A percentile compares a stretch with the other conserved stretches of the same genome.
Evolutionary conservation across 768 basidiomycete genomes (phyloP).

Genomic region (Russula foetens): DNA sequence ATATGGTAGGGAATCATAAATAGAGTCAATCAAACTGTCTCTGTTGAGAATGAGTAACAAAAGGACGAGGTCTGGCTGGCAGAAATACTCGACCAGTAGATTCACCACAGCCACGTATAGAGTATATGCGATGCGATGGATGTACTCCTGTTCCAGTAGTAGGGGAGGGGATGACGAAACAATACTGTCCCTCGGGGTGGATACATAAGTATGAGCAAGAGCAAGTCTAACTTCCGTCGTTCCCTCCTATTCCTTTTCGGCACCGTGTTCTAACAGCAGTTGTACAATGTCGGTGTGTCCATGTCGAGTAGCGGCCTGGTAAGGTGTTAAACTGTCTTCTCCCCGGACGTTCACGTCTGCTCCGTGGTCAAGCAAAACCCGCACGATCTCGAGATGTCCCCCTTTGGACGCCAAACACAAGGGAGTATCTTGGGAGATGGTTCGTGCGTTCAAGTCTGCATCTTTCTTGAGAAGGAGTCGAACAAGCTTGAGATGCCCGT

Average conservation of each 20-base stretch:
- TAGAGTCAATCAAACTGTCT: too few relatives aligned
- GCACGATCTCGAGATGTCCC: background rate
- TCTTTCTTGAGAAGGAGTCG: background rate
- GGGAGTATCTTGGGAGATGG: background rate
- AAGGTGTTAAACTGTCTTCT: background rate
- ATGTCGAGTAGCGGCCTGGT: background rate
- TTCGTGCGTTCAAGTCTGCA: background rate
- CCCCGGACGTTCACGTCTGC: background rate
- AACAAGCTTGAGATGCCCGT: background rate
- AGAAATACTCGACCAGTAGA: too few relatives aligned
- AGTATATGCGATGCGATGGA: too few relatives aligned
- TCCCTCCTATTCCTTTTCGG: background rate
- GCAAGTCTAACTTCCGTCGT: too few relatives aligned
- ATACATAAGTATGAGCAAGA: too few relatives aligned
- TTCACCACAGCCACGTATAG: too few relatives aligned
- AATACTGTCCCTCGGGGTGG: too few relatives aligned
- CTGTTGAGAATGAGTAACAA: too few relatives aligned
- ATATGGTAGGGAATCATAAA: too few relatives aligned
- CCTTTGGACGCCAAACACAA: background rate
- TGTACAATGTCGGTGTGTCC: background rate
- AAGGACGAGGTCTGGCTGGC: too few relatives aligned
- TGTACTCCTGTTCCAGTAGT: too few relatives aligned
- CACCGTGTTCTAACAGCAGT: background rate
- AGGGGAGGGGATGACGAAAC: too few relatives aligned
- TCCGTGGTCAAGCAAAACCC: background rate